Conservation (phyloP, 441 rosid species). For the Aleurites moluccanus region DNA sequence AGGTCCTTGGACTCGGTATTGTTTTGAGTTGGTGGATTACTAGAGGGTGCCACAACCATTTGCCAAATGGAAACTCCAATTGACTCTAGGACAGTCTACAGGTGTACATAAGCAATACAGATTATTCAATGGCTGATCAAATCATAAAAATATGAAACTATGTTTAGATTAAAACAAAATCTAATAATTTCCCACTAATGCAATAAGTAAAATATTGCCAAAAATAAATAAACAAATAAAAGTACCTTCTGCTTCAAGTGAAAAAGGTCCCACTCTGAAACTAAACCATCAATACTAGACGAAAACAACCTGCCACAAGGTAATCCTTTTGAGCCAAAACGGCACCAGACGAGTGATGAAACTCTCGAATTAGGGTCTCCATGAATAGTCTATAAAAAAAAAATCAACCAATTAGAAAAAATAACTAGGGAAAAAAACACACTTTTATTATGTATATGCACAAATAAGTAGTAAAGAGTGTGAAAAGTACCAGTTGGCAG, state of each 20-base stretch:
- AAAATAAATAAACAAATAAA: too few relatives aligned
- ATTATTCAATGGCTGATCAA: background rate
- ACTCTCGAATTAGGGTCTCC: slow-evolving; percentile 78
- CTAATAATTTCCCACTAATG: background rate
- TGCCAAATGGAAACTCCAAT: slow-evolving; percentile 93
- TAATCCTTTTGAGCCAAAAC: slow-evolving; percentile 44
- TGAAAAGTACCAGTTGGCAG: slow-evolving; percentile 69
- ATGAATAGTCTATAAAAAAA: slow-evolving; percentile 61
- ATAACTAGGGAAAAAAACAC: too few relatives aligned
- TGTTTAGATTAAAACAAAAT: background rate
- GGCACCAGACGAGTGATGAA: slow-evolving; percentile 75
- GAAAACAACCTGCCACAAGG: slow-evolving; percentile 70
- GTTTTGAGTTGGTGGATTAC: slow-evolving; percentile 21
- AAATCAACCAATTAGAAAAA: background rate
- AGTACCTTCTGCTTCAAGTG: slow-evolving; percentile 82
- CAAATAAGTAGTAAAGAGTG: background rate
- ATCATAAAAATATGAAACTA: background rate
- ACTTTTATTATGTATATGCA: background rate
- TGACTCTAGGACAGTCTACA: slow-evolving; percentile 72
- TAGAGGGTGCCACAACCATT: slow-evolving; percentile 66
- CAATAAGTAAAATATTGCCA: background rate
- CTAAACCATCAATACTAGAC: slow-evolving; percentile 82
- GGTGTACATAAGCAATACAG: slow-evolving; percentile 18
- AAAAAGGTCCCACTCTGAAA: slow-evolving; percentile 87
- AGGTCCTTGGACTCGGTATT: slow-evolving; percentile 35